A percentile compares a stretch with the other conserved stretches of the same genome.
Conservation (phyloP, 352 stramenopile genomes). For the Labyrinthula sp. region DNA sequence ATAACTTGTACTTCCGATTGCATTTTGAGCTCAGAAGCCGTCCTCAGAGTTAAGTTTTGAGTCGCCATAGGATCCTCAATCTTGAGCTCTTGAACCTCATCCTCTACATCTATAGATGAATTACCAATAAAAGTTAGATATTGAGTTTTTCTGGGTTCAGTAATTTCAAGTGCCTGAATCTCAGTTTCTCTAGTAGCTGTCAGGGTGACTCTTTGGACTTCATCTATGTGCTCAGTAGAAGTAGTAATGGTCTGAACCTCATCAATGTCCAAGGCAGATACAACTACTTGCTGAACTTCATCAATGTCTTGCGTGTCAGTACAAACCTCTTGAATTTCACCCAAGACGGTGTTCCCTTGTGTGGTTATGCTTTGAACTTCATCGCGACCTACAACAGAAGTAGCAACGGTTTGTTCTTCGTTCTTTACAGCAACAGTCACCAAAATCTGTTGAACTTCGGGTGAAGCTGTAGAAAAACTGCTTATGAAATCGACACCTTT, state of each 20-base stretch:
- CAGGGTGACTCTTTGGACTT: constrained; percentile 65
- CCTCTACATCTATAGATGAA: constrained; percentile 5
- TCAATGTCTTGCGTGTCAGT: constrained; percentile 66
- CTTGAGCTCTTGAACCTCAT: constrained; percentile 6
- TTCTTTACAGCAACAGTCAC: constrained; percentile 77
- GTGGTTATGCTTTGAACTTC: constrained; percentile 70
- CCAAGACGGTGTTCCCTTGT: constrained; percentile 45
- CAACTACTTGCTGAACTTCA: constrained; percentile 73
- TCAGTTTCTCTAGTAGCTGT: constrained; percentile 49
- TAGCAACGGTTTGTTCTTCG: constrained; percentile 77
- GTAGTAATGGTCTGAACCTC: constrained; percentile 47
- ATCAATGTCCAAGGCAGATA: constrained; percentile 61
- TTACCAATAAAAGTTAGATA: neutral
- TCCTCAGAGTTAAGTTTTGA: neutral
- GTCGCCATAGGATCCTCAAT: neutral
- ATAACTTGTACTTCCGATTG: no score
- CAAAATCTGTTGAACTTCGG: constrained; percentile 73
- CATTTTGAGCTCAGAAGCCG: neutral
- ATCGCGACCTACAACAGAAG: constrained; percentile 45
- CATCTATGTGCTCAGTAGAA: constrained; percentile 54
- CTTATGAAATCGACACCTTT: no score
- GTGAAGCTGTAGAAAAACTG: no score
- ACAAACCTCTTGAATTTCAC: constrained; percentile 73
- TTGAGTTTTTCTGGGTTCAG: constrained; percentile 44
- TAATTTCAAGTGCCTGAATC: constrained; percentile 59